Percentiles rank a stretch among this genome's conserved stretches.
These are phyloP conservation scores for Cryptosporidium felis DNA, from an alignment of 169 alveolate species.

Conservation along the genomic window DNA sequence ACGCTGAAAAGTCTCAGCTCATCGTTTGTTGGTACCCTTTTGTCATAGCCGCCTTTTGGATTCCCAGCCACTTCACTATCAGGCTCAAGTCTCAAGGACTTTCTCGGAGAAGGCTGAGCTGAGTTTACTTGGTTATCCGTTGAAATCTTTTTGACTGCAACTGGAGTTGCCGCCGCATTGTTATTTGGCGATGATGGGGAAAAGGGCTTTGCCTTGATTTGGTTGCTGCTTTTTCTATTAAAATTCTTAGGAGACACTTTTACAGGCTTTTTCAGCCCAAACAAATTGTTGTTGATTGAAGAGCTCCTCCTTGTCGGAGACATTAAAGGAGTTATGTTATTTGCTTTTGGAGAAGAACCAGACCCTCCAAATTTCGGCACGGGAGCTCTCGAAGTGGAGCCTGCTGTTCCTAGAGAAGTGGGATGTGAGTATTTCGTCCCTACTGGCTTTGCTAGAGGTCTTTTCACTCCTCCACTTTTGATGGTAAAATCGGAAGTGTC, in stretches of 20 bases:
- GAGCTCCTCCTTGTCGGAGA: neutral
- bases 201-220: neutral
- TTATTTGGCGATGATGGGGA: too few relatives aligned
- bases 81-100: slow-evolving; percentile 44
- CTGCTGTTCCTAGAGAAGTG: neutral
- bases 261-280: neutral
- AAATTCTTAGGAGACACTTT: slow-evolving; percentile 20
- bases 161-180: too few relatives aligned
- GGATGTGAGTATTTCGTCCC: too few relatives aligned
- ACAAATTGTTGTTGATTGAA: neutral
- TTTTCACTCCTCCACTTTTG: slow-evolving; percentile 39
- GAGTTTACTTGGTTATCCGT: slow-evolving; percentile 47
- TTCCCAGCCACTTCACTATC: neutral
- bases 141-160: slow-evolving; percentile 4
- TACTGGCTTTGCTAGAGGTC: slow-evolving; percentile 44
- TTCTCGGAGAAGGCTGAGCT: slow-evolving; percentile 68
- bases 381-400: slow-evolving; percentile 39
- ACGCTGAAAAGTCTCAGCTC: slow-evolving; percentile 58
- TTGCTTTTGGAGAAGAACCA: neutral
- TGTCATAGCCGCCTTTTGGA: too few relatives aligned
- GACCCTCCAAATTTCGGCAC: slow-evolving; percentile 20
- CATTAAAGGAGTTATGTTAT: neutral
- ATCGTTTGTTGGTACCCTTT: slow-evolving; percentile 53
- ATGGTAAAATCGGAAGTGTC: slow-evolving; percentile 53
- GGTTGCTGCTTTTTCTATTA: neutral